Conservation (phyloP, 2,329 filamentous ascomycete genomes). For the Davidsoniella neocaledoniae region DNA sequence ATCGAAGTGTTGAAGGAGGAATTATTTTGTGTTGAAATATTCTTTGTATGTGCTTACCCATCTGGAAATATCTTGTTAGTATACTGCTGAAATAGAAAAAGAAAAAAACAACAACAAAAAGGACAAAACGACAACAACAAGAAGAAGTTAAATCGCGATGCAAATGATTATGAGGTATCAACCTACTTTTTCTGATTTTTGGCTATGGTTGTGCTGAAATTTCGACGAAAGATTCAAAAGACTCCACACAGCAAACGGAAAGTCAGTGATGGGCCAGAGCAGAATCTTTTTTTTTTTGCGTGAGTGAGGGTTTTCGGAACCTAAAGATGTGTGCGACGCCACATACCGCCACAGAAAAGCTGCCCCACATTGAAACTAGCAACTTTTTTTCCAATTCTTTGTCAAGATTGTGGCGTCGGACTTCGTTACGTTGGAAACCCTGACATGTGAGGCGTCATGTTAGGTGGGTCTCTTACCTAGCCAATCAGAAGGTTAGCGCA, state of each 20-base stretch:
- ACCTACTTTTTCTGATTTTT: conserved; percentile 13
- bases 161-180: not conserved
- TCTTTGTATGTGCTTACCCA: conserved; percentile 36
- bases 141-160: not conserved
- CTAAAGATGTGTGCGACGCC: conserved; percentile 12
- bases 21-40: conserved; percentile 11
- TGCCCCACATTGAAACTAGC: not conserved
- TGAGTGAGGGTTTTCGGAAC: conserved; percentile 11
- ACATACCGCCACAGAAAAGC: conserved; percentile 1
- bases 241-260: conserved; percentile 11
- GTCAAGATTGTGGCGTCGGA: conserved; percentile 4
- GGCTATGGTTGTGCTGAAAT: conserved; percentile 12
- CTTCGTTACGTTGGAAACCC: not conserved
- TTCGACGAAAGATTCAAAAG: conserved; percentile 11
- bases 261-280: conserved; percentile 8
- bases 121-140: conserved; percentile 8
- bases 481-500: conserved; percentile 8
- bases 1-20: not conserved
- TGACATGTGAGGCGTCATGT: not conserved
- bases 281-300: conserved; percentile 9
- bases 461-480: not conserved
- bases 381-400: not conserved
- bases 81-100: conserved; percentile 9
- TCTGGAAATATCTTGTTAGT: conserved; percentile 31
- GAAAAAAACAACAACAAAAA: conserved; percentile 7